Evolutionary conservation across 495 filamentous ascomycete species (phyloP), one percentile per base, ranked within the genome.

Genomic region (Daldinia caldariorum): DNA sequence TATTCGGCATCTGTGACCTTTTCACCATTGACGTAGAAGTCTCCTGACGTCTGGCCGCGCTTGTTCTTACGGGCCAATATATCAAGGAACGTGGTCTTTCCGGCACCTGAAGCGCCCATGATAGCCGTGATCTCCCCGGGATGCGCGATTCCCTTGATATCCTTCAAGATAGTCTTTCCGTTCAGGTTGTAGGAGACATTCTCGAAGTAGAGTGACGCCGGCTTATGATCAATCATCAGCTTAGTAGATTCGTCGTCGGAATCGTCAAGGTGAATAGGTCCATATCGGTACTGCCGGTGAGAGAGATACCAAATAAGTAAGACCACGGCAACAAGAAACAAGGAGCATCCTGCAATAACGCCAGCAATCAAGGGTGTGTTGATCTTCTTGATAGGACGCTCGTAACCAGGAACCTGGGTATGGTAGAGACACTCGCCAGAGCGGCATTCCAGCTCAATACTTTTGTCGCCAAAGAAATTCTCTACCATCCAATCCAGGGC

Each of bases 21-120:
- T 76, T 97, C 92, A 37, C 95, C 95, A 74, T 99, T 98, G 57
- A 99, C 89, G 73, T 90, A 97, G 73, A 98, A 97, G 58, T 97
- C 85, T 18, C 95, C 95, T 4, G 85, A 81, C 2, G 92, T 89
- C 5, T 82, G 73, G 35, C 95, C 95, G 22, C 92, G 88, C 80
- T 99, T 99, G 79, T 98, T 99, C 85, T 99, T 99, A 60, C 94
- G 88, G 16, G 96, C 96, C 7, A 99, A 84, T 61, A 99, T 96
- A 79, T 99, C 96, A 34, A 99, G 82, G 79, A 98, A 99, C 0
- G 94, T 97, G 1, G 94, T 98, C 80, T 99, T 99, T 58, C 95
- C 95, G 26, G 95, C 95, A 8, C 95, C 95, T 4, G 96, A 98
- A 10, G 95, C 94, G 41, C 95, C 95, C 94, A 99, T 98, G 76